These are phyloP conservation scores for Neurospora sp. DNA, from an alignment of 495 filamentous ascomycete species.

Conservation along the genomic window DNA sequence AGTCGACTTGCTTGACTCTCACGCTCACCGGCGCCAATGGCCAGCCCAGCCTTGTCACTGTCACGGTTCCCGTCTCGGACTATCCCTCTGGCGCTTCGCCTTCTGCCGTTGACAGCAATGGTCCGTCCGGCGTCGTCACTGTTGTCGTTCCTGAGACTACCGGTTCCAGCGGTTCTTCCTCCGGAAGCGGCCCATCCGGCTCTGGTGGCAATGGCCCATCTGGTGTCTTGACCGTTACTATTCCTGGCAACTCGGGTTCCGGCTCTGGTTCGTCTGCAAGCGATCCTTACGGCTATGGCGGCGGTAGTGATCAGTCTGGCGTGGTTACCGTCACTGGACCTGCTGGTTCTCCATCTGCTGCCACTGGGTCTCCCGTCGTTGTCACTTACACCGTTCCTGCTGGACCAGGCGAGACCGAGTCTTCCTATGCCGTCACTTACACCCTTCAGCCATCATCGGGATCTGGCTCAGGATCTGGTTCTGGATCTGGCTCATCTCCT, in stretches of 20 bases:
- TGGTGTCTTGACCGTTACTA: slow-evolving; percentile 4
- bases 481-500: background rate
- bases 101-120: background rate
- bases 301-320: background rate
- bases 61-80: background rate
- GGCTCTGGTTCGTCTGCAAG: background rate
- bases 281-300: background rate
- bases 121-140: background rate
- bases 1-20: slow-evolving; percentile 2
- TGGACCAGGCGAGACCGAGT: background rate
- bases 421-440: slow-evolving; percentile 16
- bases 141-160: background rate
- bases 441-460: slow-evolving; percentile 2
- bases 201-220: background rate
- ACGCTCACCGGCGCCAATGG: background rate
- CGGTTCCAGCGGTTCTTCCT: background rate
- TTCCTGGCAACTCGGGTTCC: background rate
- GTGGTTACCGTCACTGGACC: slow-evolving; percentile 6
- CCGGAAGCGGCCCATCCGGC: background rate
- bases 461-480: background rate
- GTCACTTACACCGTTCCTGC: slow-evolving; percentile 17
- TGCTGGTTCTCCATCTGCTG: background rate
- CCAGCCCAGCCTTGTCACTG: background rate
- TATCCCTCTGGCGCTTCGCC: background rate
- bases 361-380: slow-evolving; percentile 1